Evolutionary conservation across 2,329 filamentous ascomycete species (phyloP).

Genomic region (Microsporum canis): DNA sequence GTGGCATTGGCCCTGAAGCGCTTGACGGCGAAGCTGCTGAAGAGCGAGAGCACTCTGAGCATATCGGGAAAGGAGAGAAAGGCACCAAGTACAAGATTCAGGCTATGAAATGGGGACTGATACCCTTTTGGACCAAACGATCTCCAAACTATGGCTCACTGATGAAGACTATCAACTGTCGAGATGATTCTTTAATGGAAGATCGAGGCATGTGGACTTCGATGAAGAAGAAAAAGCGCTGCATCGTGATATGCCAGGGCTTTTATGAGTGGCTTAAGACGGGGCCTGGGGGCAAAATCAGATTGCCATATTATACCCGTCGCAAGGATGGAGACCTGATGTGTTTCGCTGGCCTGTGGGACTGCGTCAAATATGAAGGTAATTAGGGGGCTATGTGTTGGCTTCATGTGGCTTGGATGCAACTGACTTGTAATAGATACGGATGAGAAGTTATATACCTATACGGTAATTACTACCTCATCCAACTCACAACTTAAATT

Average conservation of each 20-base stretch:
- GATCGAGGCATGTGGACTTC: slow-evolving; percentile 77
- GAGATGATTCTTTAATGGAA: slow-evolving; percentile 70
- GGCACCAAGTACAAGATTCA: slow-evolving; percentile 63
- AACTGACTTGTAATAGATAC: slow-evolving; percentile 35
- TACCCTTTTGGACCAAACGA: slow-evolving; percentile 87
- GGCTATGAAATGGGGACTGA: slow-evolving; percentile 88
- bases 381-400: slow-evolving; percentile 8
- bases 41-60: slow-evolving; percentile 16
- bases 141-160: slow-evolving; percentile 65
- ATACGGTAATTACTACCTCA: slow-evolving; percentile 85
- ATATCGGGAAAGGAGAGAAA: slow-evolving; percentile 15
- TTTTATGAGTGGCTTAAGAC: slow-evolving; percentile 96
- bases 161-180: slow-evolving; percentile 89
- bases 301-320: slow-evolving; percentile 73
- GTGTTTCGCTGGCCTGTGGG: slow-evolving; percentile 87
- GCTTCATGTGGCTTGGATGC: neutral
- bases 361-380: slow-evolving; percentile 73
- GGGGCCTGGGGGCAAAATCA: slow-evolving; percentile 58
- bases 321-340: slow-evolving; percentile 72
- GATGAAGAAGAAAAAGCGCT: slow-evolving; percentile 84
- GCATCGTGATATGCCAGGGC: slow-evolving; percentile 76
- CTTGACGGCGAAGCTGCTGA: slow-evolving; percentile 23
- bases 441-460: slow-evolving; percentile 66
- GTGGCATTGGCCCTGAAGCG: slow-evolving; percentile 26
- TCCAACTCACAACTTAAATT: slow-evolving; percentile 75